These are phyloP conservation scores for Chionographis japonica DNA, from an alignment of 106 monocot genomes.

Conservation along the genomic window DNA sequence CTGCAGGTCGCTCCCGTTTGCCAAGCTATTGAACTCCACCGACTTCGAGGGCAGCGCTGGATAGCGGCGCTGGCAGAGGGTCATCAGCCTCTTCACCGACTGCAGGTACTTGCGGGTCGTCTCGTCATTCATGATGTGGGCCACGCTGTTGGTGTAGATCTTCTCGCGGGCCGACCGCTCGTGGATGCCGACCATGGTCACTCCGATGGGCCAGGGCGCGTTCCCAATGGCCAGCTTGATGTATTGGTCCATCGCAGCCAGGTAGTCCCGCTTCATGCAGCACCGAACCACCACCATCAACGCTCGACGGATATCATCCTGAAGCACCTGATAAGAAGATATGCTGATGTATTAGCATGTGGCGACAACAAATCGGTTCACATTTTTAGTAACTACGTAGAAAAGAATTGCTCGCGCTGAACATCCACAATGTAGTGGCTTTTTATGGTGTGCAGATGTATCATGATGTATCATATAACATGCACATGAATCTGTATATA, in stretches of 20 bases:
- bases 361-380: background rate
- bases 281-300: constrained; percentile 71
- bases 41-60: constrained; percentile 86
- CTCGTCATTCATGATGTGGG: constrained; percentile 99
- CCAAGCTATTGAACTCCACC: constrained; percentile 97
- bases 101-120: constrained; percentile 95
- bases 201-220: constrained; percentile 97
- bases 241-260: constrained; percentile 98
- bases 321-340: constrained; percentile 51
- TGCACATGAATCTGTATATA: too few relatives aligned
- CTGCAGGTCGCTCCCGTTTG: constrained; percentile 87
- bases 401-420: background rate
- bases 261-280: constrained; percentile 92
- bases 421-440: background rate
- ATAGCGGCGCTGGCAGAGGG: constrained; percentile 76
- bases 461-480: too few relatives aligned
- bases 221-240: constrained; percentile 93
- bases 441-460: too few relatives aligned
- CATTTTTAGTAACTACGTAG: background rate
- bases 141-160: constrained; percentile 96
- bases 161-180: constrained; percentile 98
- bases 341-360: background rate
- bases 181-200: constrained; percentile 99
- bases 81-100: constrained; percentile 95
- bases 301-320: constrained; percentile 85